Evolutionary conservation across 169 alveolate species (phyloP), one percentile per base, ranked within the genome.

Genomic region (Plasmodium knowlesi): DNA sequence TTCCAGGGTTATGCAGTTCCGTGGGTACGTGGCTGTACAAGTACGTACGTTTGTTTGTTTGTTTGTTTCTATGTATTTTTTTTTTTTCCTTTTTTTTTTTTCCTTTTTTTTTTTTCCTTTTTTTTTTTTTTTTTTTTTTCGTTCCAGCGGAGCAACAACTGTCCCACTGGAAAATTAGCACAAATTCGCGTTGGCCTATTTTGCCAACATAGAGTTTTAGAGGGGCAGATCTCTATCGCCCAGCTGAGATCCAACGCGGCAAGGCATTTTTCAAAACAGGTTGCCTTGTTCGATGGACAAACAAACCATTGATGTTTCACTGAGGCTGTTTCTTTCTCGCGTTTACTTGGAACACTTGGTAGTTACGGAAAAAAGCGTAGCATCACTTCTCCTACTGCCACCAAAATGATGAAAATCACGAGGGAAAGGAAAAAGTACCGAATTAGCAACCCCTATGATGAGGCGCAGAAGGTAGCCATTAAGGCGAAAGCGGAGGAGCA

Each of bases 371-470:
- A 50, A 16, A 50, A 16, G 22, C 5, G 22, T 50, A 16, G 16
- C 61, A 2, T 39, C 25, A 50, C 61, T 50, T 16, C 61, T 50
- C 46, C 22, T 14, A 50, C 61, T 3, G 61, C 61, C 25, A 22
- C 25, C 61, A 50, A 14, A 82, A 91, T 91, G 95, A 70, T 72
- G 88, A 91, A 91, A 82, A 70, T 81, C 4, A 81, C 84, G 43
- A 91, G 76, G 25, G 95, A 81, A 61, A 91, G 95, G 54, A 91
- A 32, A 82, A 91, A 91, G 46, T 91, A 91, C 70, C 30, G 95
- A 71, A 82, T 91, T 4, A 72, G 37, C 28, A 82, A 50, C 19
- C 95, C 95, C 3, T 91, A 91, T 12, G 92, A 71, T 76, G 95
- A 91, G 61, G 61, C 28, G 39, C 50, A 43, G 41, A 91, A 91